phyloP scores from a whole-genome alignment of 768 basidiomycete species.

The Amanita fuliginea region DNA sequence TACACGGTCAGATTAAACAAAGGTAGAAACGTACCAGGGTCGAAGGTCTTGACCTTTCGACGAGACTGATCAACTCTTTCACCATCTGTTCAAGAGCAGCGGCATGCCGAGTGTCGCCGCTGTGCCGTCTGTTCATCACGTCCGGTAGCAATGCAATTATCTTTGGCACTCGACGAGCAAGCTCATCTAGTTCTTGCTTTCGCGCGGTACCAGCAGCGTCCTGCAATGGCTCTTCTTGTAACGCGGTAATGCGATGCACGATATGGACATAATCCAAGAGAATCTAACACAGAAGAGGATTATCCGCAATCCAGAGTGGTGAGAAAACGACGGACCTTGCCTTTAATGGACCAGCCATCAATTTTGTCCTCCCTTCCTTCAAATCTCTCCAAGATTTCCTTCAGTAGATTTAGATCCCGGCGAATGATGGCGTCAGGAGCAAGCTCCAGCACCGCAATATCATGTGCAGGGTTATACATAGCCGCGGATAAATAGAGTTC shows the following conservation, averaged over 20 bases:
- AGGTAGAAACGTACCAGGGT: constrained; percentile 38
- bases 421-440: constrained; percentile 81
- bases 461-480: constrained; percentile 65
- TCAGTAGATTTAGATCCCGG: constrained; percentile 50
- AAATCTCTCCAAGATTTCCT: constrained; percentile 60
- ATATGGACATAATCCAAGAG: constrained; percentile 65
- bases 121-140: constrained; percentile 38
- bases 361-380: constrained; percentile 35
- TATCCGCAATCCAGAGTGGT: constrained; percentile 5
- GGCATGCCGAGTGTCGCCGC: constrained; percentile 49
- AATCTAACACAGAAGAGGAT: constrained; percentile 25
- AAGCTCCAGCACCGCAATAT: constrained; percentile 75
- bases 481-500: constrained; percentile 65
- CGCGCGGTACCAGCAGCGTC: constrained; percentile 35
- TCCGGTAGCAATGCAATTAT: constrained; percentile 62
- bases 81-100: constrained; percentile 71
- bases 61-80: constrained; percentile 41
- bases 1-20: neutral
- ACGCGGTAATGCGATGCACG: constrained; percentile 46
- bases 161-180: constrained; percentile 48
- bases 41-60: constrained; percentile 50
- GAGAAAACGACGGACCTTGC: constrained; percentile 47
- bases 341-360: constrained; percentile 73
- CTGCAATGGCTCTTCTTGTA: constrained; percentile 33
- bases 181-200: constrained; percentile 45